Evolutionary conservation across 768 basidiomycete species (phyloP).

Genomic region (Lactarius sp.): DNA sequence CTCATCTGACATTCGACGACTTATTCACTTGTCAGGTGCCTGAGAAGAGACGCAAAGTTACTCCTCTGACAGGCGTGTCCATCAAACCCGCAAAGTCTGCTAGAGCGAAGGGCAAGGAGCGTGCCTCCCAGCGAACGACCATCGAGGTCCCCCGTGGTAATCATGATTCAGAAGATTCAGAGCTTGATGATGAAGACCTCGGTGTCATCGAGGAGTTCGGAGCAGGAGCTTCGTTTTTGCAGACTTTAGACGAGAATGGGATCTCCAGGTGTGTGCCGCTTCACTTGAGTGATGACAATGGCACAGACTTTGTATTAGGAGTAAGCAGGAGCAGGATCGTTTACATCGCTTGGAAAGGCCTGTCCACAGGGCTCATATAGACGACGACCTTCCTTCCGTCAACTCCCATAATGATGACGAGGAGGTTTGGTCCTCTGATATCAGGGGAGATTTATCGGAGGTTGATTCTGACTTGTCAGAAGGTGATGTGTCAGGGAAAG

Average conservation of each 20-base stretch:
- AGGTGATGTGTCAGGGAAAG: slow-evolving; percentile 31
- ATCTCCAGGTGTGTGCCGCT: slow-evolving; percentile 60
- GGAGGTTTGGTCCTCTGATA: slow-evolving; percentile 45
- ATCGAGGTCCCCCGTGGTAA: slow-evolving; percentile 57
- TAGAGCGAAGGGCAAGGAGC: slow-evolving; percentile 51
- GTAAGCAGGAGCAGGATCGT: slow-evolving; percentile 75
- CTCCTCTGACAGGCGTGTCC: slow-evolving; percentile 24
- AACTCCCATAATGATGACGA: slow-evolving; percentile 62
- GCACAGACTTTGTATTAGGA: slow-evolving; percentile 43
- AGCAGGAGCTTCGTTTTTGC: slow-evolving; percentile 59
- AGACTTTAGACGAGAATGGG: slow-evolving; percentile 66
- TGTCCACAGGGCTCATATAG: slow-evolving; percentile 36
- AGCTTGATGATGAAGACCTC: slow-evolving; percentile 63
- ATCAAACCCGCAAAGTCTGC: slow-evolving; percentile 26
- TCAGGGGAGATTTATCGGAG: slow-evolving; percentile 32
- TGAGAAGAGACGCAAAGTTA: slow-evolving; percentile 60
- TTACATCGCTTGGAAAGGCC: slow-evolving; percentile 65
- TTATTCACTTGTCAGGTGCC: slow-evolving; percentile 33
- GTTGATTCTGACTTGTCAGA: slow-evolving; percentile 29
- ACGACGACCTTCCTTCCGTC: slow-evolving; percentile 64
- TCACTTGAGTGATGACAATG: slow-evolving; percentile 13
- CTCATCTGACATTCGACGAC: neutral
- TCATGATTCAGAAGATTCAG: slow-evolving; percentile 44
- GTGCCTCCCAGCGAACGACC: slow-evolving; percentile 50
- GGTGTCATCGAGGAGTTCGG: slow-evolving; percentile 64